A percentile compares a stretch with the other conserved stretches of the same genome.
These are phyloP conservation scores for Helianthus annuus DNA, from an alignment of 129 eudicot genomes.

Conservation along the genomic window DNA sequence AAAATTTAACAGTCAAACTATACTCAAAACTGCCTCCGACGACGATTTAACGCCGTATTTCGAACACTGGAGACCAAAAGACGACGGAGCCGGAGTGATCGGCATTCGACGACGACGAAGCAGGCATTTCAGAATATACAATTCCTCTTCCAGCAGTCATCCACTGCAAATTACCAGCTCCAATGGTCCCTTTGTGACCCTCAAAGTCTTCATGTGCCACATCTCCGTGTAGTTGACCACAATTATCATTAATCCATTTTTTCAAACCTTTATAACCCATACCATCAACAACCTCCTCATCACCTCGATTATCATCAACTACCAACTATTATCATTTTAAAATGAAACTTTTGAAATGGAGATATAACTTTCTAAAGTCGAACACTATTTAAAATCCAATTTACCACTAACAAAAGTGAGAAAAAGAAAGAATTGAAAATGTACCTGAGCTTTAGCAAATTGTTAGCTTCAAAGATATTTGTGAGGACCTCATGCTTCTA, in stretches of 20 bases:
- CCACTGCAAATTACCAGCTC: no score
- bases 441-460: no score
- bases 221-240: conserved; percentile 52
- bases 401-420: conserved; percentile 1
- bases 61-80: no score
- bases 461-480: no score
- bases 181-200: conserved; percentile 78
- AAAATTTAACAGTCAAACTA: no score
- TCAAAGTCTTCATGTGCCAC: conserved; percentile 77
- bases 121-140: conserved; percentile 93
- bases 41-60: no score
- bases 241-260: conserved; percentile 19
- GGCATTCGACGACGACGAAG: conserved; percentile 16
- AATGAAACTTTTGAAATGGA: not conserved
- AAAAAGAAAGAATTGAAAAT: not conserved
- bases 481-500: no score
- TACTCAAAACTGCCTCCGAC: no score
- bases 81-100: no score
- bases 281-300: not conserved
- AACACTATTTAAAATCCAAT: conserved; percentile 5
- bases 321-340: conserved; percentile 1
- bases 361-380: conserved; percentile 19
- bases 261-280: conserved; percentile 11
- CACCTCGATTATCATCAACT: conserved; percentile 3
- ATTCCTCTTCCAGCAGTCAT: conserved; percentile 94